Percentiles rank a stretch among this genome's conserved stretches.
These are phyloP conservation scores for Plenodomus tracheiphilus DNA, from an alignment of 2,329 filamentous ascomycete genomes.

Conservation along the genomic window DNA sequence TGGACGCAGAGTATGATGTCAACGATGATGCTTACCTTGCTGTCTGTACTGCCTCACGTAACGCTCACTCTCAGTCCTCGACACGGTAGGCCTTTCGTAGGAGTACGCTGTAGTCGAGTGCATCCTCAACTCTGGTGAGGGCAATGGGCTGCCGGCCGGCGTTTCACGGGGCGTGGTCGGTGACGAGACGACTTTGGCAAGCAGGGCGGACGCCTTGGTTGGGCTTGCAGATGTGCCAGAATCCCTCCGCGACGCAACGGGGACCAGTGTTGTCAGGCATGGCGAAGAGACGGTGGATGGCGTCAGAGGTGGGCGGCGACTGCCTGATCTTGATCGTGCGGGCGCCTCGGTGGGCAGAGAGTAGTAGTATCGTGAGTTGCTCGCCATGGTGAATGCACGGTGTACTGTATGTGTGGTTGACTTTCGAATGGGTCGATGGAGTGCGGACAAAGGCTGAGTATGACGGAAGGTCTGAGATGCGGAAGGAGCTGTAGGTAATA, in stretches of 20 bases:
- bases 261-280: conserved; percentile 47
- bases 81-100: conserved; percentile 37
- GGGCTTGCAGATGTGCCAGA: conserved; percentile 46
- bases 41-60: conserved; percentile 43
- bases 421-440: conserved; percentile 13
- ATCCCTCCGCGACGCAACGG: conserved; percentile 46
- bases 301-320: conserved; percentile 49
- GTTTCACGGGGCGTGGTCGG: conserved; percentile 45
- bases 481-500: conserved; percentile 10
- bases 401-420: conserved; percentile 11
- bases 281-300: conserved; percentile 52
- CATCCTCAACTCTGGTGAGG: conserved; percentile 33
- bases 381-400: conserved; percentile 33
- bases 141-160: conserved; percentile 33
- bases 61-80: conserved; percentile 43
- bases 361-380: conserved; percentile 42
- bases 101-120: conserved; percentile 31
- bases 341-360: conserved; percentile 43
- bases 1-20: neutral
- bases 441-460: conserved; percentile 2
- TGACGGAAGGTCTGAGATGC: conserved; percentile 15
- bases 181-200: conserved; percentile 50
- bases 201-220: conserved; percentile 47
- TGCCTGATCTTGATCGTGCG: conserved; percentile 38
- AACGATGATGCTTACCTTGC: conserved; percentile 37